Percentiles rank a stretch among this genome's conserved stretches.
These are phyloP conservation scores for Vanrija sp. DNA, from an alignment of 1,284 basidiomycete species.

Conservation along the genomic window DNA sequence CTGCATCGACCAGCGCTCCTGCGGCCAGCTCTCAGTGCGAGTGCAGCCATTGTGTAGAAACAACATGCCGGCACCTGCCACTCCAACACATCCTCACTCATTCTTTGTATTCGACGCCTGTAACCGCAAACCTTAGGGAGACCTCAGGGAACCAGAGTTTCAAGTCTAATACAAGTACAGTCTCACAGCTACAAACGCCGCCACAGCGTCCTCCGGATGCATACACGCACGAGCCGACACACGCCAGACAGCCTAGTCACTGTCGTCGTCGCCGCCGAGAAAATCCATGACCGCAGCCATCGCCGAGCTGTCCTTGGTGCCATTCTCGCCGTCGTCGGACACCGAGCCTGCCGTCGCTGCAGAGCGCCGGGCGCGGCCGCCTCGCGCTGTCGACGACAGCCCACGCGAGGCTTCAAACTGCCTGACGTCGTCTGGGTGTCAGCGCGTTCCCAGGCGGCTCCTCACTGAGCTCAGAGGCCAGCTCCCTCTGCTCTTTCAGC, in stretches of 20 bases:
- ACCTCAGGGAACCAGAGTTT: too few relatives aligned
- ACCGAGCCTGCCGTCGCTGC: not conserved
- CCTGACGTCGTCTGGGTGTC: constrained; percentile 45
- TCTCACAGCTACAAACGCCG: too few relatives aligned
- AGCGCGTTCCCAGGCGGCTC: not conserved
- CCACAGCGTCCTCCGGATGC: too few relatives aligned
- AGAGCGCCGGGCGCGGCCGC: constrained; percentile 1
- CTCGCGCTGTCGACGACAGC: constrained; percentile 16
- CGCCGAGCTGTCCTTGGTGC: constrained; percentile 7
- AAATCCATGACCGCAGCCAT: constrained; percentile 19
- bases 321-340: constrained; percentile 3
- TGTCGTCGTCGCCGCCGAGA: constrained; percentile 8
- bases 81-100: too few relatives aligned
- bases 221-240: too few relatives aligned
- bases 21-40: too few relatives aligned
- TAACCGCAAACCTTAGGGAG: too few relatives aligned
- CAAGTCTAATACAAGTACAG: too few relatives aligned
- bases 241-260: constrained; percentile 2
- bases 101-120: too few relatives aligned
- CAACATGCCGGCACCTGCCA: too few relatives aligned
- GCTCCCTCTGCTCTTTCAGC: constrained; percentile 66
- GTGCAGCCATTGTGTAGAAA: too few relatives aligned
- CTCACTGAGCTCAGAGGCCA: constrained; percentile 73
- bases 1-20: too few relatives aligned
- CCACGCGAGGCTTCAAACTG: constrained; percentile 47